phyloP scores from a whole-genome alignment of 768 basidiomycete genomes.

The Gautieria morchelliformis region DNA sequence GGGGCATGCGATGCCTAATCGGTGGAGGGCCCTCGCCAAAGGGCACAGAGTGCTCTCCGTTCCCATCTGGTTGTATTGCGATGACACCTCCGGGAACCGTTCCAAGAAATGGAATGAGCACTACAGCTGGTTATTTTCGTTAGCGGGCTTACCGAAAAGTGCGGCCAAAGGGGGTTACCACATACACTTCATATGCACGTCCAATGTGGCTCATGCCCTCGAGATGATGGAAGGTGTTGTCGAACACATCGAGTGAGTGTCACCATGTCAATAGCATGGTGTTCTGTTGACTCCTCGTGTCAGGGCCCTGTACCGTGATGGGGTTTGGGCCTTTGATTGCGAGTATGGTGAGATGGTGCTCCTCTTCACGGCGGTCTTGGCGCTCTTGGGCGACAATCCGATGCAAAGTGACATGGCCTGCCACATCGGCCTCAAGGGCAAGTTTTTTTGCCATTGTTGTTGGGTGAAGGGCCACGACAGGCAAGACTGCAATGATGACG shows the following conservation, averaged over 20 bases:
- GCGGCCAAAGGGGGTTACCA: constrained; percentile 8
- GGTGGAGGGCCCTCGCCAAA: constrained; percentile 5
- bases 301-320: neutral
- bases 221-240: constrained; percentile 18
- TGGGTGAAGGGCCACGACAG: neutral
- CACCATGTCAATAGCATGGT: too few species aligned
- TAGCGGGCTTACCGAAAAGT: constrained; percentile 14
- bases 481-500: too few species aligned
- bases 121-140: constrained; percentile 18
- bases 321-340: constrained; percentile 12
- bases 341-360: constrained; percentile 19
- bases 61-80: constrained; percentile 17
- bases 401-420: constrained; percentile 14
- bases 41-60: constrained; percentile 10
- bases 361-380: constrained; percentile 22
- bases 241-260: constrained; percentile 12
- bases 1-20: constrained; percentile 10
- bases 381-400: constrained; percentile 14
- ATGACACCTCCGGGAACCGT: constrained; percentile 22
- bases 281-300: too few species aligned
- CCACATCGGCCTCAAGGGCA: constrained; percentile 11
- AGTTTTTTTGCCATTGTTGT: constrained; percentile 17
- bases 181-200: constrained; percentile 18
- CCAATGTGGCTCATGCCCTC: constrained; percentile 16
- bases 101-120: constrained; percentile 24